Conservation (phyloP, 169 alveolate genomes). For the Toxoplasma gondii region DNA sequence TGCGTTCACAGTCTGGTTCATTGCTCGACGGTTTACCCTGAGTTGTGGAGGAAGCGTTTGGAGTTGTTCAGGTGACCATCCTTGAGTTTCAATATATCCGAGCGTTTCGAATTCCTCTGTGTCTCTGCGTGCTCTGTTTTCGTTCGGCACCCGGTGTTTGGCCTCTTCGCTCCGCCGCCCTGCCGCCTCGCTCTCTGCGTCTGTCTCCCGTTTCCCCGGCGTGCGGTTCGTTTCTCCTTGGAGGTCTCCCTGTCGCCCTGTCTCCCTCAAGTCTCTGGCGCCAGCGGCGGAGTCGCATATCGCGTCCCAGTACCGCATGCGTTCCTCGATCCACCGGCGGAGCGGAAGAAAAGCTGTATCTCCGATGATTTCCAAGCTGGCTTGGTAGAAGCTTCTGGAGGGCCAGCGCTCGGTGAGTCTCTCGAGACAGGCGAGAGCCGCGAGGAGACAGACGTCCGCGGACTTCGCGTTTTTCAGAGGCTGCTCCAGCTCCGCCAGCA, state of each 20-base stretch:
- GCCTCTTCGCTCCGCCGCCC: background rate
- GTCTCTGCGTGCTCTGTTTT: background rate
- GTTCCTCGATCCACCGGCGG: slow-evolving; percentile 52
- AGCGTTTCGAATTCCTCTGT: background rate
- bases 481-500: slow-evolving; percentile 5
- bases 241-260: background rate
- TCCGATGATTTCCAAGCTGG: background rate
- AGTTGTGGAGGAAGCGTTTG: background rate
- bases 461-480: background rate
- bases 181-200: background rate
- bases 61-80: slow-evolving; percentile 29
- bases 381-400: background rate
- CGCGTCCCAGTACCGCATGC: slow-evolving; percentile 32
- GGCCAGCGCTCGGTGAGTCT: slow-evolving; percentile 44
- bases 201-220: background rate
- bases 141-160: background rate
- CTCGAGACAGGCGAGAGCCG: slow-evolving; percentile 51
- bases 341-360: background rate
- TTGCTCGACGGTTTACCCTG: background rate
- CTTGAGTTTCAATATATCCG: background rate
- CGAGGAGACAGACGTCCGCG: slow-evolving; percentile 30
- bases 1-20: too few species aligned
- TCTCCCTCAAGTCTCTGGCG: background rate
- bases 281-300: background rate
- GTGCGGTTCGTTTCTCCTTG: background rate